Base-by-base conservation (phyloP, 106 monocot genomes). In the Acanthochlamys bracteata region DNA sequence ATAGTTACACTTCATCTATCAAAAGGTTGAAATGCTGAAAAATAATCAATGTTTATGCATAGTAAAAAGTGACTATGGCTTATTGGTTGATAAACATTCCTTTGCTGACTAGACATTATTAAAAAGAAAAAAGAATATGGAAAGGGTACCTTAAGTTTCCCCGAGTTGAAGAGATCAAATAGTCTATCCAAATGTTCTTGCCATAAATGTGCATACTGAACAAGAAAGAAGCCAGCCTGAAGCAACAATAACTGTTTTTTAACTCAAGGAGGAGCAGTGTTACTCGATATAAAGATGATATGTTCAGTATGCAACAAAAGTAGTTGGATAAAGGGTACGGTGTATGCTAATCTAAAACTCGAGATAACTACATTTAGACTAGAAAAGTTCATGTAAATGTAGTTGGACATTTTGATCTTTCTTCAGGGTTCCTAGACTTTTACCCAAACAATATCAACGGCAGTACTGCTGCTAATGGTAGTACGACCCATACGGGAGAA, bases 121-220 rank as follows among this genome's bases (percentile, higher is more conserved):
- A n/a, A n/a, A n/a, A n/a, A n/a, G n/a, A n/a, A n/a, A n/a, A n/a
- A n/a, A n/a, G n/a, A n/a, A n/a, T n/a, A n/a, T n/a, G n/a, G n/a
- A n/a, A n/a, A n/a, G n/a, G n/a, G 58, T 84, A 96, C 96, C 88
- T 96, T 88, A 41, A 96, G 84, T 55, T 91, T 96, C 69, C 96
- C 84, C 7, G 91, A 56, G 21, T 79, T 72, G 78, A 74, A 88
- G 7, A 96, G 80, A 79, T 88, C 81, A 75, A 90, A 80, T 21
- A 96, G 79, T 56, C 24, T 84, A 57, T 81, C 80, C 51, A 96
- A 52, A 74, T 96, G 90, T 73, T 91, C 72, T 70, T 85, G 73
- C 82, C 76, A 96, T 42, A 91, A 56, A 61, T 79, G 77, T 58
- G 78, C 67, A 78, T 91, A 81, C 55, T 96, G 84, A 69, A 83